Percentiles rank a stretch among this genome's conserved stretches.
These are phyloP conservation scores for Solanum chilense DNA, from an alignment of 257 asterid genomes.

Conservation along the genomic window DNA sequence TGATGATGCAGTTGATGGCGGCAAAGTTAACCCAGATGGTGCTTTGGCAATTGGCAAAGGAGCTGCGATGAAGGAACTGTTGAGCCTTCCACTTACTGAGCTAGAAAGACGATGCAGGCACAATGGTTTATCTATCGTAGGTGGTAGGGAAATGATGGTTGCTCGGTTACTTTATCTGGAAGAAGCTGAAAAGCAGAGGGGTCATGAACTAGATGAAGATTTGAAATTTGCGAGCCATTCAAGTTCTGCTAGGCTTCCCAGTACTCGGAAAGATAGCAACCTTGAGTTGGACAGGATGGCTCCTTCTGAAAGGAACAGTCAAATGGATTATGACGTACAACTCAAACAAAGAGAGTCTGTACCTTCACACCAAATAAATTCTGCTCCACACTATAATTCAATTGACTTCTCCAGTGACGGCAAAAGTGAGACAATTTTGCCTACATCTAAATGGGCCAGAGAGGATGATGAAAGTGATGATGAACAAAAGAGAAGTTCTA, in stretches of 20 bases:
- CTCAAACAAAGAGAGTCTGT: conserved; percentile 33
- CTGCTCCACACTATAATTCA: conserved; percentile 18
- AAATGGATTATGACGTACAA: conserved; percentile 29
- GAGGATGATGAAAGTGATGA: conserved; percentile 79
- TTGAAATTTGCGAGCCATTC: conserved; percentile 50
- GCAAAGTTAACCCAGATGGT: conserved; percentile 57
- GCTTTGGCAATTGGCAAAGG: conserved; percentile 93
- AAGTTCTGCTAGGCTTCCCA: conserved; percentile 40
- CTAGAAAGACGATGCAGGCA: conserved; percentile 90
- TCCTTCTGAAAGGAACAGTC: conserved; percentile 31
- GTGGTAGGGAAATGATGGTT: conserved; percentile 94
- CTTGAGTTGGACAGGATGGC: conserved; percentile 36
- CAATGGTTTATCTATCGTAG: conserved; percentile 77
- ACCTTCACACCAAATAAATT: conserved; percentile 18
- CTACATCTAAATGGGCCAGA: conserved; percentile 88
- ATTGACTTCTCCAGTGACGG: conserved; percentile 26
- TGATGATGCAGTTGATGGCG: conserved; percentile 31
- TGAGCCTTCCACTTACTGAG: conserved; percentile 61
- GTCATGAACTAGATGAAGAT: conserved; percentile 62
- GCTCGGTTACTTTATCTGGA: conserved; percentile 84
- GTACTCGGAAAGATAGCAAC: conserved; percentile 34
- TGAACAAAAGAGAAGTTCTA: conserved; percentile 42
- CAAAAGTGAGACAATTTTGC: conserved; percentile 51
- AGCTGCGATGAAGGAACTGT: conserved; percentile 79
- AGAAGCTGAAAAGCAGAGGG: conserved; percentile 86